A percentile compares a stretch with the other conserved stretches of the same genome.
Conservation (phyloP, 495 filamentous ascomycete genomes). For the Amphirosellinia nigrospora region DNA sequence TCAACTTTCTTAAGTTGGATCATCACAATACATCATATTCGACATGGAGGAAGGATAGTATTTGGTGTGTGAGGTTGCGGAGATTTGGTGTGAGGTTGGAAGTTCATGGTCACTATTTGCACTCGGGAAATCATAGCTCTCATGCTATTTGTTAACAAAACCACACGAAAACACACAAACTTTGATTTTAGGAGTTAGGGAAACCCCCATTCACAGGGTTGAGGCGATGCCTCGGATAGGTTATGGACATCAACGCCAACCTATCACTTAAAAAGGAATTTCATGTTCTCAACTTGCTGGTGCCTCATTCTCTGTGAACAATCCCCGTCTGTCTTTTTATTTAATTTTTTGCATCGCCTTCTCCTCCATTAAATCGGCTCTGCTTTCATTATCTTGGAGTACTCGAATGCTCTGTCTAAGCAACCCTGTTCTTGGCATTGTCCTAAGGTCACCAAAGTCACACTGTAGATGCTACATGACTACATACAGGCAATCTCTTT, state of each 20-base stretch:
- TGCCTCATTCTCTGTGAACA: not conserved
- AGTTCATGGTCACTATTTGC: conserved; percentile 2
- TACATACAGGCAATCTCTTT: no score
- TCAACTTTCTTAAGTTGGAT: not conserved
- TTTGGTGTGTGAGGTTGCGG: not conserved
- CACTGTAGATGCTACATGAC: no score
- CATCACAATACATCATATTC: not conserved
- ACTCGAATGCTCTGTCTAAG: no score
- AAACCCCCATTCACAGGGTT: not conserved
- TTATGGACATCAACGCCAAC: not conserved
- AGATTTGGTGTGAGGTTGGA: not conserved
- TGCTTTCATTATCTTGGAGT: not conserved
- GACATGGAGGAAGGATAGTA: not conserved
- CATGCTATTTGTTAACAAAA: not conserved
- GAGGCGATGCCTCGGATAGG: not conserved
- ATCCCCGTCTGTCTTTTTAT: not conserved
- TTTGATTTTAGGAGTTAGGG: conserved; percentile 9
- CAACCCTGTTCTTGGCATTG: no score
- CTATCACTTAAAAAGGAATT: not conserved
- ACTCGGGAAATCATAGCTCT: not conserved
- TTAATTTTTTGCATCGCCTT: not conserved
- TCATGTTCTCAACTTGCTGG: not conserved
- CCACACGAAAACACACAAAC: not conserved
- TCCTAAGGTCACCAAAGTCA: no score
- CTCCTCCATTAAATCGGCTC: no score